Evolutionary conservation across 2,329 filamentous ascomycete genomes (phyloP).

Genomic region (Apiospora koreana): DNA sequence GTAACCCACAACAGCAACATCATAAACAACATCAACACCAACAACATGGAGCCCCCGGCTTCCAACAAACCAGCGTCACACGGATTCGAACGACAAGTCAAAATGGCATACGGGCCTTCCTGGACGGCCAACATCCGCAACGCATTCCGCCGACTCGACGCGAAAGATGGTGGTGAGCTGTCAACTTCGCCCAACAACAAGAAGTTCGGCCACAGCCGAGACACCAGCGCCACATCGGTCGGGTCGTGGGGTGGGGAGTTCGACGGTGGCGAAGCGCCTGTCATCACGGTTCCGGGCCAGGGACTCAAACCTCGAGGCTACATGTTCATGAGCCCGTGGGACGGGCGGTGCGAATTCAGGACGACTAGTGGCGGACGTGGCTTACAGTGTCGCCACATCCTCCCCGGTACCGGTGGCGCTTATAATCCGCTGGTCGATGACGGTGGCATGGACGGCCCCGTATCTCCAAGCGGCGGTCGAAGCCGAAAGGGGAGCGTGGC

Average conservation of each 20-base stretch:
- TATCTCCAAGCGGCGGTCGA: slow-evolving; percentile 26
- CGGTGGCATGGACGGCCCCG: slow-evolving; percentile 30
- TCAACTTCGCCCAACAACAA: slow-evolving; percentile 27
- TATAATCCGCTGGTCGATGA: slow-evolving; percentile 47
- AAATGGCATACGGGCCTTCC: slow-evolving; percentile 57
- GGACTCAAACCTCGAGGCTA: slow-evolving; percentile 65
- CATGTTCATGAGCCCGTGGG: slow-evolving; percentile 83
- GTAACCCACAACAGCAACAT: slow-evolving; percentile 15
- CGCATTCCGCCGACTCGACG: slow-evolving; percentile 40
- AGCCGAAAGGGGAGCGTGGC: slow-evolving; percentile 26
- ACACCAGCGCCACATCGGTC: slow-evolving; percentile 29
- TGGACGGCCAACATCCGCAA: slow-evolving; percentile 49
- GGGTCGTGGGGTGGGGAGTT: slow-evolving; percentile 34
- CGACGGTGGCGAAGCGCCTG: slow-evolving; percentile 28
- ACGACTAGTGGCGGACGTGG: slow-evolving; percentile 76
- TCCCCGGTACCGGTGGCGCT: slow-evolving; percentile 46
- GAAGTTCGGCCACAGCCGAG: slow-evolving; percentile 29
- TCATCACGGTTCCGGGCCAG: slow-evolving; percentile 45
- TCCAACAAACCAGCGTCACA: slow-evolving; percentile 24
- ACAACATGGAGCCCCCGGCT: neutral
- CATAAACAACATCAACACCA: slow-evolving; percentile 15
- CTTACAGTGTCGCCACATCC: slow-evolving; percentile 72
- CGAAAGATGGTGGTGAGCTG: slow-evolving; percentile 29
- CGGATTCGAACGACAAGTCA: slow-evolving; percentile 55
- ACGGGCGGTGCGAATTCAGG: slow-evolving; percentile 81